phyloP scores from a whole-genome alignment of 1,139 yeast species.

The Wickerhamiella infanticola region DNA sequence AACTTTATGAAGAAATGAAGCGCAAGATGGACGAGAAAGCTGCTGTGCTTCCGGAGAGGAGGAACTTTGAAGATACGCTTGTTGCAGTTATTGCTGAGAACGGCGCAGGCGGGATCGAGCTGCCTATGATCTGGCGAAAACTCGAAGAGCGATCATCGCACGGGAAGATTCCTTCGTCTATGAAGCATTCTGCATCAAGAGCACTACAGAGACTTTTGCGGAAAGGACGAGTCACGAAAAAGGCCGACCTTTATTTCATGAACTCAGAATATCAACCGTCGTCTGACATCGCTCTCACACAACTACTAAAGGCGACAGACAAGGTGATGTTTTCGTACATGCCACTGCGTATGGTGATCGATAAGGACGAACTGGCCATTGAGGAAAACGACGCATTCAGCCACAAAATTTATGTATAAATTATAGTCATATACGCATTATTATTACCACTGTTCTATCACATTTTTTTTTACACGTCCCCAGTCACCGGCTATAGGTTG shows the following conservation, averaged over 20 bases:
- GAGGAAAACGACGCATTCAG: constrained; percentile 15
- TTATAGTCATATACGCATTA: neutral
- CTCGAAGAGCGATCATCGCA: constrained; percentile 20
- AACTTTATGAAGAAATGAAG: constrained; percentile 24
- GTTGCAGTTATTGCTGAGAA: constrained; percentile 24
- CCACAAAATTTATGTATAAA: constrained; percentile 11
- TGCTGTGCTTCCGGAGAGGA: neutral
- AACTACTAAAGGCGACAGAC: constrained; percentile 25
- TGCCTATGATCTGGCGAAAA: constrained; percentile 24
- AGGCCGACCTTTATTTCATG: constrained; percentile 20
- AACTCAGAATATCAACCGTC: constrained; percentile 24
- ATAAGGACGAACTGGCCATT: constrained; percentile 18
- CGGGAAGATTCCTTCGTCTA: constrained; percentile 22
- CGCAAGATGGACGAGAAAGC: constrained; percentile 21
- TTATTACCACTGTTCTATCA: neutral
- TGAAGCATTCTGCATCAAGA: constrained; percentile 25
- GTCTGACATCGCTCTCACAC: constrained; percentile 23
- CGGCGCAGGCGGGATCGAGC: constrained; percentile 21
- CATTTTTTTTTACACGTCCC: no score
- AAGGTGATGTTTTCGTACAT: constrained; percentile 25
- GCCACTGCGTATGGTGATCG: constrained; percentile 23
- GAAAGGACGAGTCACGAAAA: constrained; percentile 22
- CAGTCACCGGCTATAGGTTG: no score
- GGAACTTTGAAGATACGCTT: constrained; percentile 22
- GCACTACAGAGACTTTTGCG: constrained; percentile 26